These are phyloP conservation scores for Sporodiniella umbellata DNA, from an alignment of 371 early-diverging fungal species.

Conservation along the genomic window DNA sequence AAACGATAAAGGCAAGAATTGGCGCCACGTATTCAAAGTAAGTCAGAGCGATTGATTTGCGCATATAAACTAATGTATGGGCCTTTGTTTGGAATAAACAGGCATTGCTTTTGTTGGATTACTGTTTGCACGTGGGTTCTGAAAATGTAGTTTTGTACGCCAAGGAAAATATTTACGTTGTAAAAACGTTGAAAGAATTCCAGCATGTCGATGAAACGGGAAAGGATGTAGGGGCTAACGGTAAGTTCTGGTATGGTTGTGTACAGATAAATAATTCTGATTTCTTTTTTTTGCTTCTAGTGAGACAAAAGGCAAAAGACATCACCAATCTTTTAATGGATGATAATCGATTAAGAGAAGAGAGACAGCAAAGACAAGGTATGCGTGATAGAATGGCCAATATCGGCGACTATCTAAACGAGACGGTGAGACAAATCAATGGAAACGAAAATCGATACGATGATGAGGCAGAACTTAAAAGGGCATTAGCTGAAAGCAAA, in stretches of 20 bases:
- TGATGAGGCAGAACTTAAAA: slow-evolving; percentile 36
- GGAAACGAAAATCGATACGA: slow-evolving; percentile 4
- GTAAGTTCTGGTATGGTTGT: slow-evolving; percentile 28
- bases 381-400: slow-evolving; percentile 43
- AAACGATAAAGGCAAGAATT: slow-evolving; percentile 94
- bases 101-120: slow-evolving; percentile 62
- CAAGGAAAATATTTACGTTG: slow-evolving; percentile 81
- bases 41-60: neutral
- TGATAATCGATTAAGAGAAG: slow-evolving; percentile 71
- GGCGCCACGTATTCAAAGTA: slow-evolving; percentile 96
- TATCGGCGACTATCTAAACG: slow-evolving; percentile 66
- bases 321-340: slow-evolving; percentile 79
- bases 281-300: slow-evolving; percentile 1
- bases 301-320: slow-evolving; percentile 87
- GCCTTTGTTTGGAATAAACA: too few relatives aligned
- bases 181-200: slow-evolving; percentile 93
- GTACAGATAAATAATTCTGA: neutral
- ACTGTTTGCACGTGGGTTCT: slow-evolving; percentile 74
- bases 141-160: slow-evolving; percentile 83
- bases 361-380: slow-evolving; percentile 46
- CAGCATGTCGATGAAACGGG: slow-evolving; percentile 91
- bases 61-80: too few relatives aligned
- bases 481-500: slow-evolving; percentile 36
- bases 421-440: slow-evolving; percentile 38
- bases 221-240: slow-evolving; percentile 85